Evolutionary conservation across 2,329 filamentous ascomycete genomes (phyloP).

Genomic region (Ophiosphaerella korrae): DNA sequence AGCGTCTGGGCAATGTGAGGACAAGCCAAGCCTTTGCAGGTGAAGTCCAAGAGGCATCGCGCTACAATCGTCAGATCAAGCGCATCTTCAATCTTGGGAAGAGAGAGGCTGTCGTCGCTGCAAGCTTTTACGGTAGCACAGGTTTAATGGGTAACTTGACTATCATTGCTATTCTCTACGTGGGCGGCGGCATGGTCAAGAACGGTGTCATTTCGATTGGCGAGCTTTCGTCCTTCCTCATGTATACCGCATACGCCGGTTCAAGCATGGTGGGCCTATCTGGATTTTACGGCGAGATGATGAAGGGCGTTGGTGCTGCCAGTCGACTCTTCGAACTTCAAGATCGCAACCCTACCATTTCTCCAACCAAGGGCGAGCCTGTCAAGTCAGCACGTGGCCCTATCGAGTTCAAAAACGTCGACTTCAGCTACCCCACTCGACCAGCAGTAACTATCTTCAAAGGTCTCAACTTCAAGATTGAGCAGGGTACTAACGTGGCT

Average conservation of each 20-base stretch:
- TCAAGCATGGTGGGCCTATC: constrained; percentile 93
- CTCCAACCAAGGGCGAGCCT: constrained; percentile 79
- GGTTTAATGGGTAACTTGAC: constrained; percentile 97
- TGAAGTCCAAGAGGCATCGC: constrained; percentile 84
- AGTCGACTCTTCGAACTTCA: constrained; percentile 94
- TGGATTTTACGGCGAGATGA: constrained; percentile 95
- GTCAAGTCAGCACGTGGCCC: constrained; percentile 84
- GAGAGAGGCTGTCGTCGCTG: constrained; percentile 84
- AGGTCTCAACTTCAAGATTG: constrained; percentile 85
- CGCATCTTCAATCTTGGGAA: constrained; percentile 90
- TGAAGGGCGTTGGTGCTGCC: constrained; percentile 98
- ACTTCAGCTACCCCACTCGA: constrained; percentile 90
- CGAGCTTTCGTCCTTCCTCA: constrained; percentile 93
- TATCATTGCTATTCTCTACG: constrained; percentile 85
- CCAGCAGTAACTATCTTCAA: constrained; percentile 92
- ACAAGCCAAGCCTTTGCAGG: constrained; percentile 96
- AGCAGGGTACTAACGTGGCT: constrained; percentile 90
- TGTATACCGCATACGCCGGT: constrained; percentile 90
- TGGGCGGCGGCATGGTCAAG: constrained; percentile 88
- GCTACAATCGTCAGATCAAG: constrained; percentile 91
- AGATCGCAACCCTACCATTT: constrained; percentile 83
- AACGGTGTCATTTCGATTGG: constrained; percentile 85
- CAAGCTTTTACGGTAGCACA: constrained; percentile 85
- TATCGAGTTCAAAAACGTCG: constrained; percentile 85
- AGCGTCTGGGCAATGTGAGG: constrained; percentile 94